Conservation (phyloP, 2,329 filamentous ascomycete species). For the Immersiporthe knoxdaviesiana region DNA sequence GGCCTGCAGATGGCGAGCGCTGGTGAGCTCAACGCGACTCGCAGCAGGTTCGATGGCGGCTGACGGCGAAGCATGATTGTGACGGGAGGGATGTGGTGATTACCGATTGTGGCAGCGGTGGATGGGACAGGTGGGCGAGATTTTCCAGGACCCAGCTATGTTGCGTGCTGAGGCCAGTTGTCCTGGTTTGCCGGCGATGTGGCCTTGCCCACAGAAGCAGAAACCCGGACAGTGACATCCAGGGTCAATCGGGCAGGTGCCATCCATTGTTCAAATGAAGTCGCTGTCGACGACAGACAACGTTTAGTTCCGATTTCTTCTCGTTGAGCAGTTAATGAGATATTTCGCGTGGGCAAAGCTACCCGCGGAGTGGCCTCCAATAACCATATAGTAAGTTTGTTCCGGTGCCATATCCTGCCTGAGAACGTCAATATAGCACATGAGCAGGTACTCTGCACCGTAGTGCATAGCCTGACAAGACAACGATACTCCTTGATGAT, state of each 20-base stretch:
- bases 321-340: background rate
- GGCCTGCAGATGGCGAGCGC: constrained; percentile 1
- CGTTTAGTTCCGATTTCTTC: background rate
- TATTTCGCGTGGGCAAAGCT: background rate
- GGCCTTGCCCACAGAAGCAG: no score
- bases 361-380: background rate
- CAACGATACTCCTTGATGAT: background rate
- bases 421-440: background rate
- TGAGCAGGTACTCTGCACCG: background rate
- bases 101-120: no score
- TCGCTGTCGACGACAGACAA: no score
- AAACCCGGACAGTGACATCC: no score
- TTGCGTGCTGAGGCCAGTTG: no score
- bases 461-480: background rate
- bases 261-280: no score
- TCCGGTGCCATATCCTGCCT: background rate
- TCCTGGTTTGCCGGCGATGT: no score
- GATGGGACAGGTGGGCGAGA: no score
- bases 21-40: constrained; percentile 15
- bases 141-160: no score
- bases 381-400: background rate
- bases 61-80: background rate
- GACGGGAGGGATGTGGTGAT: background rate
- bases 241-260: background rate
- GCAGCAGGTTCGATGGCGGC: background rate